Evolutionary conservation across 768 basidiomycete species (phyloP), one percentile per base, ranked within the genome.

Genomic region (Lactarius pseudohatsudake): DNA sequence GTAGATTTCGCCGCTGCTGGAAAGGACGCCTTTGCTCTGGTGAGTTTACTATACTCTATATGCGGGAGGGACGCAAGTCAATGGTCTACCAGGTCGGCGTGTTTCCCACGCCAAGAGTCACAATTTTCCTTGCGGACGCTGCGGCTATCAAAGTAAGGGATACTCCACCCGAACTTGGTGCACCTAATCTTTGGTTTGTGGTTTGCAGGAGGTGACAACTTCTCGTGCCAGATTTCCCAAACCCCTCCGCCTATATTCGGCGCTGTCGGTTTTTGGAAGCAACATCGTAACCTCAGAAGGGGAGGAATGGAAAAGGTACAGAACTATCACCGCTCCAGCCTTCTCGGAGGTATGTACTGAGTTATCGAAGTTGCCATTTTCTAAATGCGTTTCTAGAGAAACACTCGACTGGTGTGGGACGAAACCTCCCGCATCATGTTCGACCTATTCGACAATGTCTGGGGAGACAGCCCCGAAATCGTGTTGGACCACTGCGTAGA

Each of bases 231-330:
- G 81, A 16, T 89, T 87, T 69, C 83, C 85, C 0, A 89, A 89
- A 70, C 82, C 85, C 9, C 71, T 83, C 0, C 68, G 80, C 5
- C 71, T 77, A 32, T 89, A 89, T 68, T 67, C 56, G 1, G 67
- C 77, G 18, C 74, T 89, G 20, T 65, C 75, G 0, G 78, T 85
- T 64, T 89, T 82, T 71, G 88, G 88, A 7, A 72, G 72, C 7
- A 91, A 89, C 68, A 85, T 89, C 54, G 81, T 90, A n/a, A 81
- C 80, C 2, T 84, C 85, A 0, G 88, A 89, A 70, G 85, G 83
- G 26, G 82, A 85, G 4, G 79, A 84, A 65, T 90, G 87, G 87
- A 87, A 87, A 73, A 81, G 81, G 36, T 86, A 86, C 68, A 76
- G 87, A 56, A 86, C 84, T 72, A 81, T 89, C 50, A 77, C 82